A percentile compares a stretch with the other conserved stretches of the same genome.
phyloP scores from a whole-genome alignment of 805 yeast species.

The Candida parachauliodes region DNA sequence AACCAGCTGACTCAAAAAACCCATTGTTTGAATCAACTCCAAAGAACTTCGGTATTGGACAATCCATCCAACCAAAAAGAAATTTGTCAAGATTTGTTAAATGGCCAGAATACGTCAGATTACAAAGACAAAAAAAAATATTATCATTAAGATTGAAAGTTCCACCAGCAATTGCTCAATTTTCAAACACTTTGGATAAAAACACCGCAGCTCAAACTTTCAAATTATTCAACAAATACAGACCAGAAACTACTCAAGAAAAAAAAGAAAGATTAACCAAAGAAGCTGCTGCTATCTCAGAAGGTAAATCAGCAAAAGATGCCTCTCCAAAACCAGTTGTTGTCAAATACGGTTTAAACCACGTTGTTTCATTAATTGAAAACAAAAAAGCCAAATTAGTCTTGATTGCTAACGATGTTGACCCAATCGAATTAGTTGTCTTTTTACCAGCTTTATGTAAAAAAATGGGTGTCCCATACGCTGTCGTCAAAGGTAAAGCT shows the following conservation, averaged over 20 bases:
- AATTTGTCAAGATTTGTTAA: constrained; percentile 95
- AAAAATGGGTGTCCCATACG: constrained; percentile 95
- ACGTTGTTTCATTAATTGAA: constrained; percentile 94
- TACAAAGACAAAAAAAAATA: constrained; percentile 98
- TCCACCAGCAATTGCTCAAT: constrained; percentile 98
- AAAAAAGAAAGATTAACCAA: constrained; percentile 98
- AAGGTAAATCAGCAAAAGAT: constrained; percentile 95
- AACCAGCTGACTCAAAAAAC: constrained; percentile 49
- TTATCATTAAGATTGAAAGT: constrained; percentile 94
- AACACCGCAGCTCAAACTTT: constrained; percentile 97
- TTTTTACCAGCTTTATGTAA: constrained; percentile 98
- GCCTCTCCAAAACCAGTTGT: constrained; percentile 95
- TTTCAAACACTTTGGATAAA: constrained; percentile 94
- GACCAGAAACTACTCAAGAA: constrained; percentile 96
- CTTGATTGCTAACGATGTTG: constrained; percentile 97
- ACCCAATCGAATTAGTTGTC: constrained; percentile 96
- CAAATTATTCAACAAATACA: constrained; percentile 97
- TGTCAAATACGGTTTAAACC: constrained; percentile 98
- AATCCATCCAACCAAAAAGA: constrained; percentile 91
- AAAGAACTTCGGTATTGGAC: constrained; percentile 95
- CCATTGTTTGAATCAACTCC: constrained; percentile 89
- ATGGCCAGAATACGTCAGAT: constrained; percentile 98
- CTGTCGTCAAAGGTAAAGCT: constrained; percentile 44
- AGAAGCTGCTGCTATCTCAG: constrained; percentile 99
- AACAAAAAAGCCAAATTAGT: constrained; percentile 98